These are phyloP conservation scores for Coniochaeta prunicola DNA, from an alignment of 2,329 filamentous ascomycete genomes.

Conservation along the genomic window DNA sequence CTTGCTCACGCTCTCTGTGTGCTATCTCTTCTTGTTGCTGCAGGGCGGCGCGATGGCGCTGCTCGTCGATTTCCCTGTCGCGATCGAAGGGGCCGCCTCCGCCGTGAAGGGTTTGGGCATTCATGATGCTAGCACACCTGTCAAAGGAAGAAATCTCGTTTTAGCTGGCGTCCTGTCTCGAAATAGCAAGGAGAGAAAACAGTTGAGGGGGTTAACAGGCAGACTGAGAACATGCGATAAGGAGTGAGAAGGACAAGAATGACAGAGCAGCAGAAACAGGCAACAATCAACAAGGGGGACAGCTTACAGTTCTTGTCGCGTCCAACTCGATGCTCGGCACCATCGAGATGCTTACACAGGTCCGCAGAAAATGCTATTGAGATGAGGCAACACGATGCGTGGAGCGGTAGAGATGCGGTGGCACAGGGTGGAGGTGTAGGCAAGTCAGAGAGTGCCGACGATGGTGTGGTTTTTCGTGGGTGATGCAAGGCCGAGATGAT, in stretches of 20 bases:
- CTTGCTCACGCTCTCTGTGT: conserved; percentile 56
- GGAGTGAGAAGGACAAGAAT: not conserved
- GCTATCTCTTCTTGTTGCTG: conserved; percentile 41
- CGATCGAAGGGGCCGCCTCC: conserved; percentile 36
- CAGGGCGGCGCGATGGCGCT: conserved; percentile 36
- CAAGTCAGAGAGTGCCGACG: not conserved
- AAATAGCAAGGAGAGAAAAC: not conserved
- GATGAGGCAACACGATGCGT: not conserved
- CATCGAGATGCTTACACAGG: not conserved
- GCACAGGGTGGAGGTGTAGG: not conserved
- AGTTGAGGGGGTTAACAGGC: not conserved
- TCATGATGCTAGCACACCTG: conserved; percentile 26
- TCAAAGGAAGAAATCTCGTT: not conserved
- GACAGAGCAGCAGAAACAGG: not conserved
- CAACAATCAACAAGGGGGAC: not conserved
- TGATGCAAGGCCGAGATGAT: not conserved
- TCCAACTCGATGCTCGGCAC: not conserved
- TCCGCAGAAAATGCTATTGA: not conserved
- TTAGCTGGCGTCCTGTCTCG: not conserved
- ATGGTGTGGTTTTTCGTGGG: not conserved
- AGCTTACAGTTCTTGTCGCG: not conserved
- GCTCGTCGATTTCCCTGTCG: conserved; percentile 41
- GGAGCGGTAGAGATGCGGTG: not conserved
- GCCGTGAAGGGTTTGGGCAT: conserved; percentile 36
- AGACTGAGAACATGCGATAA: not conserved